Evolutionary conservation across 202 grass and related monocot genomes (phyloP), one percentile per base, ranked within the genome.

Genomic region (Brachypodium distachyon): DNA sequence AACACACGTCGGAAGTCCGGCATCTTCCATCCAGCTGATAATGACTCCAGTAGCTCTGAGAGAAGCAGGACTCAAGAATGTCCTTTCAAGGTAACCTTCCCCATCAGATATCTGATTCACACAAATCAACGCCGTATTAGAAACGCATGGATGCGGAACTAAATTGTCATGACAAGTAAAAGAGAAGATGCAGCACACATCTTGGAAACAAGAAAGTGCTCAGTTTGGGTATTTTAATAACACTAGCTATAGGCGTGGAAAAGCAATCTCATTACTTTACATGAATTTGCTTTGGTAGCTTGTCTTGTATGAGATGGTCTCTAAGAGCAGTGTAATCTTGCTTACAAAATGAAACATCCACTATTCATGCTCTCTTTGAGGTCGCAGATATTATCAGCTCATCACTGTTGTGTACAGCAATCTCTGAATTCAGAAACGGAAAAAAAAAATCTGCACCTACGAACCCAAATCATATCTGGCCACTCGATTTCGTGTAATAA

Each of bases 1-100:
- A 23, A 43, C 54, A 1, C 87, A 99, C 92, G 92, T 96, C 51
- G 70, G 83, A 13, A 99, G 89, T 22, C 96, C 92, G 1, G 96
- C 87, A 89, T 99, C 96, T 67, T 90, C 81, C 96, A 99, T 99
- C 96, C 96, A 99, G 75, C 67, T 77, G 73, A 85, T 51, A 32
- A 99, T 95, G 82, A 95, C 89, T 50, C 37, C 51, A 32, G 65
- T 79, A 14, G 91, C 92, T 89, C 83, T 92, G 36, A 90, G 59
- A 11, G 89, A 87, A 39, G 91, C 91, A n/a, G 87, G 91, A 77
- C 95, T 97, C 50, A 94, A 48, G 70, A 97, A 97, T 18, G 95
- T 97, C 79, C 95, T 94, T 80, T 97, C 95, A 26, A 97, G 89
- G 73, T 92, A 94, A 3, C 95, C 91, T 40, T 97, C 87, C 2